Evolutionary conservation across 2,329 filamentous ascomycete genomes (phyloP).

Genomic region (Hirsutella rhossiliensis): DNA sequence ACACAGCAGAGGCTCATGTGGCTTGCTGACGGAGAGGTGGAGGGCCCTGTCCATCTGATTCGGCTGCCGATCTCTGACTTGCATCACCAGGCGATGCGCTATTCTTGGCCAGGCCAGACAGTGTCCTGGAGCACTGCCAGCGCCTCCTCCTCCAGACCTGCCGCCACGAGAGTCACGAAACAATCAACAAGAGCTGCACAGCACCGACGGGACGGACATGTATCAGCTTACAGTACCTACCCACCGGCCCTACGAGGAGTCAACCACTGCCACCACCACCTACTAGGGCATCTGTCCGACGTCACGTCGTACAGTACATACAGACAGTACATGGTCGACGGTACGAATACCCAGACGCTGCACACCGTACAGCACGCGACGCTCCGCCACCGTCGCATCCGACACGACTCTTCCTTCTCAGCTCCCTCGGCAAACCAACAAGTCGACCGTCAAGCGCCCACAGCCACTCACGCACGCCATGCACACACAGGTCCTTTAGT

Average conservation of each 20-base stretch:
- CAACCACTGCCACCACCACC: too few relatives aligned
- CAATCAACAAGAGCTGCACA: too few relatives aligned
- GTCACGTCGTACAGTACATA: too few relatives aligned
- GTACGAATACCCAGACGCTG: too few relatives aligned
- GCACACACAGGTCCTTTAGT: background rate
- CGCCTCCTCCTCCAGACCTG: too few relatives aligned
- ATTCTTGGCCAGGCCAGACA: background rate
- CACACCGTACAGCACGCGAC: background rate
- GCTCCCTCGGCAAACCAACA: constrained; percentile 1
- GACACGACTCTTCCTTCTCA: constrained; percentile 5
- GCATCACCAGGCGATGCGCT: constrained; percentile 4
- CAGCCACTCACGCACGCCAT: constrained; percentile 6
- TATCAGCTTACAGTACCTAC: too few relatives aligned
- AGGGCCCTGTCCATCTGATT: constrained; percentile 6
- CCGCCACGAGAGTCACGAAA: too few relatives aligned
- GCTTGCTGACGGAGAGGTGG: background rate
- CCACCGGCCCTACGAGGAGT: too few relatives aligned
- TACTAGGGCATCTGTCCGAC: too few relatives aligned
- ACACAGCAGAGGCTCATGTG: background rate
- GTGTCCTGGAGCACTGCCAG: too few relatives aligned
- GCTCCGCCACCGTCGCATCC: constrained; percentile 9
- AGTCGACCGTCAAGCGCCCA: constrained; percentile 1
- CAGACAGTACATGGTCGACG: too few relatives aligned
- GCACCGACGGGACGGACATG: too few relatives aligned
- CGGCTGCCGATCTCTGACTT: constrained; percentile 10